Base-by-base conservation (phyloP, 2,329 filamentous ascomycete genomes). In the Colletotrichum phormii region DNA sequence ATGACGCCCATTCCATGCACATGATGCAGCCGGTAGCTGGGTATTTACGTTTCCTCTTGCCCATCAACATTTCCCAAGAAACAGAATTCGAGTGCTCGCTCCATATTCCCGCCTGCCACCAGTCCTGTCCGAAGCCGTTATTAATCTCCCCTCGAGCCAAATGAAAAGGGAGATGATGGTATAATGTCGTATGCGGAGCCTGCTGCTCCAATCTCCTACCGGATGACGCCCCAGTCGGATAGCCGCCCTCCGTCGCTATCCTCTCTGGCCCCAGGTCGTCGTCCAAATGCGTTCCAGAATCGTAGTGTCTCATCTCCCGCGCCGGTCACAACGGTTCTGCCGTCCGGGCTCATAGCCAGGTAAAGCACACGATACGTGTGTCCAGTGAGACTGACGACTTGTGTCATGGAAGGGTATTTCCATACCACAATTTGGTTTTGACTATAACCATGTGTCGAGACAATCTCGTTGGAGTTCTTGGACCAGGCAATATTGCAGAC, bases 401-500 rank as follows among this genome's bases (percentile, higher is more conserved):
- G 97, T 61, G 95, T 95, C 97, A 99, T 98, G 76, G 93, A 95
- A 1, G 97, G 97, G 80, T 99, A 99, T 80, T 99, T 99, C 97
- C 97, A 99, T 67, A 99, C 95, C 49, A 98, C 96, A 78, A 99
- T 98, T 82, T 98, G 97, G 81, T 99, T 98, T 80, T 99, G 97
- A 77, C 93, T 96, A 85, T 98, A 99, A 7, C 97, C 97, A 80
- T 99, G 97, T 1, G 97, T 99, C 63, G 93, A 96, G 67, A 99
- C 96, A 71, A 99, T 95, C 82, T 99, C 97, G 81, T 98, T 98
- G 8, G 95, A 98, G 82, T 98, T 98, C 80, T 97, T 97, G 22
- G 93, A 97, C 95, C 97, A 99, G 4, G 95, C 94, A 55, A 99
- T 87, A 80, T 99, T 99, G 85, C 97, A 99, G n/a, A 99, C 97